Conservation (phyloP, 805 yeast genomes). For the Starmerella khaoyaiensis region DNA sequence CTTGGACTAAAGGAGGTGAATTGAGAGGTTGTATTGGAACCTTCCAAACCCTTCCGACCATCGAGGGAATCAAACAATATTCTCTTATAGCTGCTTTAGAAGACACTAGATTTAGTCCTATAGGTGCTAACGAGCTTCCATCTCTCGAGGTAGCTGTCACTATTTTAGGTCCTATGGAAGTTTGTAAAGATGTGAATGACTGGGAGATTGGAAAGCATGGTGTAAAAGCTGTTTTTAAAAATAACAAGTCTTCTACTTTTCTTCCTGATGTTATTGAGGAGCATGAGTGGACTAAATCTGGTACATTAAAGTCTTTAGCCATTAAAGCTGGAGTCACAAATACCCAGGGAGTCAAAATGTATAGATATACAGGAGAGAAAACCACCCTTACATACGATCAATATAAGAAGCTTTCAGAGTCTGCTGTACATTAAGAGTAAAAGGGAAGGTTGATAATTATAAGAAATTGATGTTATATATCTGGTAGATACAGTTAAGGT, state of each 20-base stretch:
- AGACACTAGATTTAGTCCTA: slow-evolving; percentile 67
- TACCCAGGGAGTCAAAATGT: slow-evolving; percentile 34
- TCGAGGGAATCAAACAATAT: slow-evolving; percentile 47
- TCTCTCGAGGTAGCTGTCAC: slow-evolving; percentile 48
- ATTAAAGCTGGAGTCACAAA: slow-evolving; percentile 42
- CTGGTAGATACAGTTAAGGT: no score
- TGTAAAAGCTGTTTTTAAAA: slow-evolving; percentile 43
- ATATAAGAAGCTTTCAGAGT: slow-evolving; percentile 21
- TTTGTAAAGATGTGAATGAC: slow-evolving; percentile 40
- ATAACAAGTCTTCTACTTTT: slow-evolving; percentile 58
- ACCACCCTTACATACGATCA: slow-evolving; percentile 33
- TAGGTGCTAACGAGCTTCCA: slow-evolving; percentile 42
- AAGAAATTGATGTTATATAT: no score
- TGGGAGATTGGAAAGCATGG: slow-evolving; percentile 86
- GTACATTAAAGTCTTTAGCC: slow-evolving; percentile 59
- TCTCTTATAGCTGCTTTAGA: slow-evolving; percentile 59
- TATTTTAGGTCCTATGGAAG: slow-evolving; percentile 44
- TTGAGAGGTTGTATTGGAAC: slow-evolving; percentile 94
- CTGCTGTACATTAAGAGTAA: not conserved
- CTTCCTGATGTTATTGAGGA: slow-evolving; percentile 84
- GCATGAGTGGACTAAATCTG: slow-evolving; percentile 64
- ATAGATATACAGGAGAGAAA: slow-evolving; percentile 46
- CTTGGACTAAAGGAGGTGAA: slow-evolving; percentile 47
- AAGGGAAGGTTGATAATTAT: not conserved
- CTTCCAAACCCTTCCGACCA: slow-evolving; percentile 44